Evolutionary conservation across 345 rosid species (phyloP), one percentile per base, ranked within the genome.

Genomic region (Draba incana): DNA sequence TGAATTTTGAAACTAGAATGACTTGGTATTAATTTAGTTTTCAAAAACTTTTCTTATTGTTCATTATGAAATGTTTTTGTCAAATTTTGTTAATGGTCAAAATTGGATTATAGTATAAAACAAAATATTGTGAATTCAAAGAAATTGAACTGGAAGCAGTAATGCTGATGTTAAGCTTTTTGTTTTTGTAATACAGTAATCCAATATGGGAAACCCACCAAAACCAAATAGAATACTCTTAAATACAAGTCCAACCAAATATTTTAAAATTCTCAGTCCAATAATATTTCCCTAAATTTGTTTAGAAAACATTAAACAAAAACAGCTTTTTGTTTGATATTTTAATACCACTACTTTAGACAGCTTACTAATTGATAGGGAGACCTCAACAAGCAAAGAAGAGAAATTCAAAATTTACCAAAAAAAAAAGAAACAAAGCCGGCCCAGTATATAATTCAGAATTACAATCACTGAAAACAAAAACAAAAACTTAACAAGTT

Each of bases 361-460:
- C 15, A 54, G 35, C n/a, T 33, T 56, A 45, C 55, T 7, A 20
- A 20, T 48, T 64, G 41, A 51, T 49, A 51, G 11, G 59, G 48
- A 39, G 5, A 39, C 50, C 37, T 56, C 46, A 49, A 51, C 27
- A 20, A 35, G 56, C 14, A 13, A 46, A 45, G 37, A 47, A 28
- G 53, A 48, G 2, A 8, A 57, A 30, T 49, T 46, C 14, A 16
- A 46, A 37, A 45, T 14, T 37, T 5, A 7, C 6, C 37, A 8
- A 44, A 47, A 55, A 47, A 8, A 52, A 47, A 60, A 3, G 20
- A 20, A 20, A 20, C 20, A 20, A 72, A 49, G 54, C 31, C 61
- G 39, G 55, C 77, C 13, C 8, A 38, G 39, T 15, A 30, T 39
- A 72, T 54, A 54, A 23, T 30, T 52, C 20, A 43, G 16, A 60